phyloP scores from a whole-genome alignment of 192 early-diverging fungal genomes.

The Podila verticillata region DNA sequence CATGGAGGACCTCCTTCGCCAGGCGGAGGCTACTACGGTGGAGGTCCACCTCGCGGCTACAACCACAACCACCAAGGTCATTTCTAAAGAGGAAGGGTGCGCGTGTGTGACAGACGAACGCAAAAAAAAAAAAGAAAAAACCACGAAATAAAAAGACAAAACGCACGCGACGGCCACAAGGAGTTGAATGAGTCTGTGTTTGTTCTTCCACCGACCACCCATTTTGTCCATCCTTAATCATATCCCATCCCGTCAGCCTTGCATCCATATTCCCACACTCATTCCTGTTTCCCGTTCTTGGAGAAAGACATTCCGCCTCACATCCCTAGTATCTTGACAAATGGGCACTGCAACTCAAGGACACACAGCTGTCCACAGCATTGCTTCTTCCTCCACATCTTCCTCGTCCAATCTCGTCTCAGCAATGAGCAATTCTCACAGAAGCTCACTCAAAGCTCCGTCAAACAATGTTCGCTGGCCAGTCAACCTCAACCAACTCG shows the following conservation, averaged over 20 bases:
- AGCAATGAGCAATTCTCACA: constrained; percentile 4
- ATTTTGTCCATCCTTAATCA: too few relatives aligned
- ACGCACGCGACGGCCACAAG: too few relatives aligned
- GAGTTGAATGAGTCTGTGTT: too few relatives aligned
- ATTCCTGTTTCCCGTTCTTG: neutral
- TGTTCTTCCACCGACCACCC: too few relatives aligned
- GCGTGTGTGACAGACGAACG: too few relatives aligned
- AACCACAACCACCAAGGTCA: neutral
- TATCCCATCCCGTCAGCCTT: neutral
- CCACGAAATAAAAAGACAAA: too few relatives aligned
- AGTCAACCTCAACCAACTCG: constrained; percentile 48
- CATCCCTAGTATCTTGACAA: neutral
- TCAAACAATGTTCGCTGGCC: constrained; percentile 42
- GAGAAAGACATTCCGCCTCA: neutral
- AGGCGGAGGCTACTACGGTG: neutral
- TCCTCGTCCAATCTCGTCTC: neutral
- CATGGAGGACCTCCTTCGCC: too few relatives aligned
- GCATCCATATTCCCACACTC: neutral
- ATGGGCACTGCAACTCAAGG: too few relatives aligned
- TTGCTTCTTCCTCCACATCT: neutral
- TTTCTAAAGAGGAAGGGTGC: too few relatives aligned
- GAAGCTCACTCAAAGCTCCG: constrained; percentile 21
- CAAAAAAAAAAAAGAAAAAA: too few relatives aligned
- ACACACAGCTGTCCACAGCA: neutral
- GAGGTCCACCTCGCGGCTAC: neutral